Evolutionary conservation across 2,329 filamentous ascomycete genomes (phyloP).

Genomic region (Botrytis elliptica): DNA sequence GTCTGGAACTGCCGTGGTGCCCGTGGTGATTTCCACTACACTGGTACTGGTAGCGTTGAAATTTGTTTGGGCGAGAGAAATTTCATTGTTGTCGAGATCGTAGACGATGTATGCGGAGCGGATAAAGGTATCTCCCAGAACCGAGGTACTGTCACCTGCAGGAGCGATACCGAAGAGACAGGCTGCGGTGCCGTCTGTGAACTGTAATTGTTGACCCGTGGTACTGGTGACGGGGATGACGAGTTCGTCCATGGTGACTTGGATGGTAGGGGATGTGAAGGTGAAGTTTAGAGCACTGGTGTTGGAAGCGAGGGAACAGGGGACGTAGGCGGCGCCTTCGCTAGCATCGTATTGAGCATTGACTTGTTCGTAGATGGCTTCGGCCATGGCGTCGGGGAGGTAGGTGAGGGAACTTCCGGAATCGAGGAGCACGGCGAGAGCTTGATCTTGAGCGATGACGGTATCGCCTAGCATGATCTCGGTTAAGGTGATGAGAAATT

Average conservation of each 20-base stretch:
- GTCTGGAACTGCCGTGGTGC: slow-evolving; percentile 51
- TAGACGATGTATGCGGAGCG: slow-evolving; percentile 75
- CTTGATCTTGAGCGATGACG: slow-evolving; percentile 48
- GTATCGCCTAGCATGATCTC: slow-evolving; percentile 48
- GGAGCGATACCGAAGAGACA: slow-evolving; percentile 69
- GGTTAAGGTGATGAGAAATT: slow-evolving; percentile 71
- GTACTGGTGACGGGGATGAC: slow-evolving; percentile 51
- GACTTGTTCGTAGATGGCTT: slow-evolving; percentile 57
- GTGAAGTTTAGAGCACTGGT: slow-evolving; percentile 50
- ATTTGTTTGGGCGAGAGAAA: slow-evolving; percentile 66
- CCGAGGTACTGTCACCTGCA: slow-evolving; percentile 52
- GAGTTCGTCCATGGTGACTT: slow-evolving; percentile 58
- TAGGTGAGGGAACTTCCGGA: slow-evolving; percentile 68
- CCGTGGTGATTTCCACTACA: slow-evolving; percentile 55
- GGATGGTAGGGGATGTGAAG: slow-evolving; percentile 55
- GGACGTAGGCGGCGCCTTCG: slow-evolving; percentile 59
- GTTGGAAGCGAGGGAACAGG: slow-evolving; percentile 51
- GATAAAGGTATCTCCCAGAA: slow-evolving; percentile 73
- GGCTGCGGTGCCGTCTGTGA: slow-evolving; percentile 52
- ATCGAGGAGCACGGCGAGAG: slow-evolving; percentile 67
- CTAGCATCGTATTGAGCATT: slow-evolving; percentile 56
- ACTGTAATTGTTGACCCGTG: slow-evolving; percentile 49
- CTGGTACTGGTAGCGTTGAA: slow-evolving; percentile 55
- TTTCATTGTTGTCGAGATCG: slow-evolving; percentile 68
- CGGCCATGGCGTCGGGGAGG: slow-evolving; percentile 56